Evolutionary conservation across 1,284 basidiomycete species (phyloP).

Genomic region (Ceratobasidium sp.): DNA sequence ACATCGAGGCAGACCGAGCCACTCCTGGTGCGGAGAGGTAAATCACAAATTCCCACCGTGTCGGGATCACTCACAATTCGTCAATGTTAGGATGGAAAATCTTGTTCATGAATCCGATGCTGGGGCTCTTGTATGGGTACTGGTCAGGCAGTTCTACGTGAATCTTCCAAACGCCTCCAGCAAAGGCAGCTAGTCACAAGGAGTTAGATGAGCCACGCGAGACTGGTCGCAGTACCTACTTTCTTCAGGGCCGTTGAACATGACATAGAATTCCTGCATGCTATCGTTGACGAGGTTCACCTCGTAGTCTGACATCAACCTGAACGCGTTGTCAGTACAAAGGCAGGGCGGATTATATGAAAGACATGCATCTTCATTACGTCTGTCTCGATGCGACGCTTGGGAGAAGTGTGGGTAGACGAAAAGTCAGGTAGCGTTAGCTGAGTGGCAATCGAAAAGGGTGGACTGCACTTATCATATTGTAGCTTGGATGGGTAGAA

Average conservation of each 20-base stretch:
- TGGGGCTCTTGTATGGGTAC: conserved; percentile 98
- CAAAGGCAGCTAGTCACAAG: conserved; percentile 81
- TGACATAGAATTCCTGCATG: conserved; percentile 99
- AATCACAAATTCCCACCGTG: conserved; percentile 28
- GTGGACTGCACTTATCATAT: conserved; percentile 41
- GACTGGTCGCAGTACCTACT: conserved; percentile 70
- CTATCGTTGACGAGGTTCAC: conserved; percentile 97
- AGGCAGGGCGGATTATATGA: background rate
- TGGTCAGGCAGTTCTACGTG: conserved; percentile 99
- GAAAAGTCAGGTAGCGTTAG: conserved; percentile 41
- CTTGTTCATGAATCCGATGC: conserved; percentile 99
- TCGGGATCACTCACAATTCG: conserved; percentile 76
- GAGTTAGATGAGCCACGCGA: conserved; percentile 43
- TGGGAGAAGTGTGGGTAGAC: conserved; percentile 70
- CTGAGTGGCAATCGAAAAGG: conserved; percentile 20
- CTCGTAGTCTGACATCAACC: conserved; percentile 97
- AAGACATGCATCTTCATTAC: conserved; percentile 95
- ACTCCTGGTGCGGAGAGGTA: conserved; percentile 65
- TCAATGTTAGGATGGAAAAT: conserved; percentile 99
- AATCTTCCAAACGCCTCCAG: conserved; percentile 97
- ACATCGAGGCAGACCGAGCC: conserved; percentile 96
- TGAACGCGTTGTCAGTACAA: conserved; percentile 54
- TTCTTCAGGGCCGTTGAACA: conserved; percentile 92
- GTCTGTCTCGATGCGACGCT: conserved; percentile 97
- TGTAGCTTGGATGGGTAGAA: conserved; percentile 31